A percentile compares a stretch with the other conserved stretches of the same genome.
Evolutionary conservation across 352 stramenopile genomes (phyloP).

Genomic region (Globisporangium takayamanum): DNA sequence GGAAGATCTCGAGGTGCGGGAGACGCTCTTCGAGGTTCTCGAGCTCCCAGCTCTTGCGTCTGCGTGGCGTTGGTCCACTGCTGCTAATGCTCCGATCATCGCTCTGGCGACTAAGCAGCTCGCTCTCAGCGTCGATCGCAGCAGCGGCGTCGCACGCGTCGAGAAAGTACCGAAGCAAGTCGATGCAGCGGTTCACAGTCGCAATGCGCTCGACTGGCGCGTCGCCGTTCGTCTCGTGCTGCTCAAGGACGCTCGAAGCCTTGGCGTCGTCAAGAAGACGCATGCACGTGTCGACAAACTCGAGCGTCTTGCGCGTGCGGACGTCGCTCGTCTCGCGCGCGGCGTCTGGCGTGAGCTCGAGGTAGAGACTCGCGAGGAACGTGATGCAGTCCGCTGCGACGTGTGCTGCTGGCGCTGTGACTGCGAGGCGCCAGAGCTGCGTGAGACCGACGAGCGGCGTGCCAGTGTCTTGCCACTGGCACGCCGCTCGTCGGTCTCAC

Average conservation of each 20-base stretch:
- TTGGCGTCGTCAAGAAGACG: constrained; percentile 30
- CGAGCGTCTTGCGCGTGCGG: constrained; percentile 26
- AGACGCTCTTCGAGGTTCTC: constrained; percentile 57
- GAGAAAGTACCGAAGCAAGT: constrained; percentile 67
- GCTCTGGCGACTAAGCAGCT: too few species aligned
- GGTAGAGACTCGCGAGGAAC: constrained; percentile 43
- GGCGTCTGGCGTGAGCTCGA: constrained; percentile 39
- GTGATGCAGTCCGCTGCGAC: constrained; percentile 65
- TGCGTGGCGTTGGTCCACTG: too few species aligned
- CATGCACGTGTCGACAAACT: constrained; percentile 63
- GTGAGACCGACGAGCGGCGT: constrained; percentile 35
- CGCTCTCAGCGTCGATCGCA: too few species aligned
- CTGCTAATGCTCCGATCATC: background rate
- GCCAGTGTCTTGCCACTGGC: too few species aligned
- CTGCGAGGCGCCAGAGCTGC: constrained; percentile 55
- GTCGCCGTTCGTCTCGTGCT: background rate
- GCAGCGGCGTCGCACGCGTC: constrained; percentile 28
- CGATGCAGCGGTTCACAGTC: constrained; percentile 52
- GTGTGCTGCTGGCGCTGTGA: constrained; percentile 26
- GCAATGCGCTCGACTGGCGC: background rate
- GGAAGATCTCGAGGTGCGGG: constrained; percentile 48
- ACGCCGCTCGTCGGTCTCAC: too few species aligned
- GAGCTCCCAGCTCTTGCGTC: constrained; percentile 15
- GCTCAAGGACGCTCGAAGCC: constrained; percentile 3
- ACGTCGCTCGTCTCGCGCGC: constrained; percentile 13